Base-by-base conservation (phyloP, 192 early-diverging fungal genomes). In the Jimgerdemannia lactiflua region DNA sequence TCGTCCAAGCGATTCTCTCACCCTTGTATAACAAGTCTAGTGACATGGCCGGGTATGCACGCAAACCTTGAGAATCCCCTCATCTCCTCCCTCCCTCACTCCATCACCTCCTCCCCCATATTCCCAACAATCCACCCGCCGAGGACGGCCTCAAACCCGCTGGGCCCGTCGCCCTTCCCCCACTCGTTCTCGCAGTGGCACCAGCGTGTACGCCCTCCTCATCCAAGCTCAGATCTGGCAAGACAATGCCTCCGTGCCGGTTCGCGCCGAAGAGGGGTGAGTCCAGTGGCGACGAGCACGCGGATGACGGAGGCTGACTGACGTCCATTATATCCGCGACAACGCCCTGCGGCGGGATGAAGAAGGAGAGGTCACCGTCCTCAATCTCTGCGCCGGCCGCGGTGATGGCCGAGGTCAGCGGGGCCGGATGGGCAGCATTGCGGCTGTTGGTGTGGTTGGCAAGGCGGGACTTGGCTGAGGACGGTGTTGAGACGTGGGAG, bases 201-300 rank as follows among this genome's bases (percentile, higher is more conserved):
- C 29, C 29, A 29, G 29, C 29, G 29, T 29, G 29, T 29, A 14
- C 6, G 49, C 49, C 6, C 49, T 59, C 49, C 49, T 59, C 49
- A 14, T 59, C 49, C 8, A 59, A 14, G 49, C 14, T 59, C 49
- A 59, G 49, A 6, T 59, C 49, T 14, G 49, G 49, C 49, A 59
- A 6, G 6, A 68, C 67, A 7, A 66, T 41, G 19, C 68, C 65
- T 17, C 20, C 49, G 39, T 75, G 66, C 69, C 74, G 40, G 9
- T 54, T 79, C 3, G 76, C 83, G 64, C 79, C 74, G 70, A 84
- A 84, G 3, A 84, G 76, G 19, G 83, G 83, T 19, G 83, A 84
- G 59, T 84, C 77, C 4, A 84, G 43, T 1, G 83, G 83, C 6
- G 83, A 78, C 3, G 83, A 78, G 44, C 83, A 84, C 3, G 83